phyloP scores from a whole-genome alignment of 352 stramenopile species.

The Globisporangium uncinulatum region DNA sequence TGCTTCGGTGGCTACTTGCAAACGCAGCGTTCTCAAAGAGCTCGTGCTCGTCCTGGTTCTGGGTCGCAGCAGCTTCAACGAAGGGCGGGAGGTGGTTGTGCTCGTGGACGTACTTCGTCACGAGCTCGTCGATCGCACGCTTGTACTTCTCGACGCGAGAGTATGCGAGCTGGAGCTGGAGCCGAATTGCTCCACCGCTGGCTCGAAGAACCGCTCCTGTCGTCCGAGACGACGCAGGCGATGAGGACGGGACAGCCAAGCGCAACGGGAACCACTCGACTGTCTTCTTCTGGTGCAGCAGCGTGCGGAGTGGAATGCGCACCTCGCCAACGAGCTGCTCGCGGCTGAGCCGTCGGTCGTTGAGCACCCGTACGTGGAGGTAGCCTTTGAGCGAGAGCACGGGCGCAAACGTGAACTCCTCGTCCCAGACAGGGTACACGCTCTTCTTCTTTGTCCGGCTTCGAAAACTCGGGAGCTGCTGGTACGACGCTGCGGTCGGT shows the following conservation, averaged over 20 bases:
- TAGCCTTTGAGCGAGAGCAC: slow-evolving; percentile 63
- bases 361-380: slow-evolving; percentile 58
- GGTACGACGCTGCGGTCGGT: background rate
- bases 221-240: slow-evolving; percentile 6
- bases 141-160: slow-evolving; percentile 58
- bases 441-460: slow-evolving; percentile 69
- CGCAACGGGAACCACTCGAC: slow-evolving; percentile 56
- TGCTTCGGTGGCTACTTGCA: background rate
- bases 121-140: slow-evolving; percentile 51
- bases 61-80: slow-evolving; percentile 30
- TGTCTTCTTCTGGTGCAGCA: slow-evolving; percentile 60
- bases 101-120: slow-evolving; percentile 46
- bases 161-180: slow-evolving; percentile 62
- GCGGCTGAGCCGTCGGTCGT: slow-evolving; percentile 60
- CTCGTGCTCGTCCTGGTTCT: slow-evolving; percentile 26
- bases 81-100: slow-evolving; percentile 51
- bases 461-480: slow-evolving; percentile 20
- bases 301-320: slow-evolving; percentile 46
- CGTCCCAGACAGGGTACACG: slow-evolving; percentile 75
- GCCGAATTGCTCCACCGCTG: slow-evolving; percentile 34
- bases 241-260: slow-evolving; percentile 21
- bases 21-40: background rate
- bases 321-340: slow-evolving; percentile 68
- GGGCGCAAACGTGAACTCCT: slow-evolving; percentile 62
- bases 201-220: slow-evolving; percentile 13